Evolutionary conservation across 148 eudicot species (phyloP), one percentile per base, ranked within the genome.

Genomic region (Nepenthes gracilis): DNA sequence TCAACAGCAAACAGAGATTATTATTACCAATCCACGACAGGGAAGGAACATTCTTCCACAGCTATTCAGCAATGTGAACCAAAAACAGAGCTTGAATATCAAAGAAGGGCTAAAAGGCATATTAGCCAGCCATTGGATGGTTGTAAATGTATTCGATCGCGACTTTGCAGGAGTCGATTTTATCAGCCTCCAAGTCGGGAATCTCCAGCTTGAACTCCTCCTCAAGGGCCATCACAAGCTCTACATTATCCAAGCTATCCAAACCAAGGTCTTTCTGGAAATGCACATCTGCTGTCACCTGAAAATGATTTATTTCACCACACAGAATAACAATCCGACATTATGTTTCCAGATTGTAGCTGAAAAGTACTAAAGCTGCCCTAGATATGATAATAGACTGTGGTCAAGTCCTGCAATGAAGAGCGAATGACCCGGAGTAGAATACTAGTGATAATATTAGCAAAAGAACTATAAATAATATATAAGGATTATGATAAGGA

Each of bases 191-290:
- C 72, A 82, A 70, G 65, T 90, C 95, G 5, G 95, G 91, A 57
- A 90, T 90, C 78, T 82, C 97, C 56, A 90, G 69, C 80, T 84
- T 86, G 77, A 90, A 90, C 72, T 90, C 97, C 68, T 86, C 88
- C 65, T 90, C 94, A 13, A 90, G 57, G 45, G 95, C 97, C 88
- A 86, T 90, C 47, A 83, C 88, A 14, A 86, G 77, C 72, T 86
- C 88, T 36, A 86, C 95, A 23, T 65, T 86, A 70, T 86, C 95
- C 71, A 86, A 75, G 80, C 89, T 86, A 60, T 86, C 95, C 69
- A 83, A 70, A 9, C 89, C 89, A 56, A 86, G 66, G 77, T 83
- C 88, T 59, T 78, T 79, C 70, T 81, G 83, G 66, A 86, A 83
- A 72, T 83, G 89, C 54, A 79, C 89, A 52, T 83, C 86, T 43